Percentiles rank a stretch among this genome's conserved stretches.
Conservation (phyloP, 75 land plant species). For the Cupressus sempervirens region DNA sequence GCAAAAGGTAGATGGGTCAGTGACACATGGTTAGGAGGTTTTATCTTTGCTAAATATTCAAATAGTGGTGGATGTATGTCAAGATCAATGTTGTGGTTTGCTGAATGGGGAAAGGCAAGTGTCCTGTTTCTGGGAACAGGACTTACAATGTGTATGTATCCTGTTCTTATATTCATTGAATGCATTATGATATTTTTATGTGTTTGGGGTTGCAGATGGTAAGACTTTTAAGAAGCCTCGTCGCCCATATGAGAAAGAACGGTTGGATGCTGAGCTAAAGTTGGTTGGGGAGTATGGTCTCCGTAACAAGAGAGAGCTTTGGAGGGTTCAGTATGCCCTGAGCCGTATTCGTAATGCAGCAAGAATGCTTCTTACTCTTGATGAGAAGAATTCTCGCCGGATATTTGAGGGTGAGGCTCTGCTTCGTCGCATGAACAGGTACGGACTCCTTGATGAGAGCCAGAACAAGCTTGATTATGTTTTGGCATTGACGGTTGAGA, state of each 20-base stretch:
- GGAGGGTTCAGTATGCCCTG: slow-evolving; percentile 67
- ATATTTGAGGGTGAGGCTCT: slow-evolving; percentile 77
- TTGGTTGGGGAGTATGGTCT: slow-evolving; percentile 77
- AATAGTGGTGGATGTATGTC: background rate
- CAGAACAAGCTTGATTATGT: slow-evolving; percentile 84
- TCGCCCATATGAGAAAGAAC: slow-evolving; percentile 75
- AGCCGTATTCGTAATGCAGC: slow-evolving; percentile 74
- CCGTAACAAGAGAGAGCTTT: slow-evolving; percentile 64
- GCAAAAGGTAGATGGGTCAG: too few species aligned
- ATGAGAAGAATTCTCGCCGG: slow-evolving; percentile 63
- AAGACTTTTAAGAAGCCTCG: slow-evolving; percentile 83
- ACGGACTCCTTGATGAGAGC: slow-evolving; percentile 37
- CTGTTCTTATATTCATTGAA: background rate
- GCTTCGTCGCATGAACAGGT: slow-evolving; percentile 58
- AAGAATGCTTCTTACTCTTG: slow-evolving; percentile 57
- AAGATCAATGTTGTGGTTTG: background rate
- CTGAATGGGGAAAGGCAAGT: background rate
- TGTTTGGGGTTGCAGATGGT: slow-evolving; percentile 36
- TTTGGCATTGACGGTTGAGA: slow-evolving; percentile 69
- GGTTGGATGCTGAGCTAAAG: slow-evolving; percentile 71
- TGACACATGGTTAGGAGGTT: background rate
- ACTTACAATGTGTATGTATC: background rate
- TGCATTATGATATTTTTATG: background rate
- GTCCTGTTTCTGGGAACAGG: background rate
- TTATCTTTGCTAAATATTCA: background rate